A percentile compares a stretch with the other conserved stretches of the same genome.
Conservation (phyloP, 2,329 filamentous ascomycete genomes). For the Penicillium palitans region DNA sequence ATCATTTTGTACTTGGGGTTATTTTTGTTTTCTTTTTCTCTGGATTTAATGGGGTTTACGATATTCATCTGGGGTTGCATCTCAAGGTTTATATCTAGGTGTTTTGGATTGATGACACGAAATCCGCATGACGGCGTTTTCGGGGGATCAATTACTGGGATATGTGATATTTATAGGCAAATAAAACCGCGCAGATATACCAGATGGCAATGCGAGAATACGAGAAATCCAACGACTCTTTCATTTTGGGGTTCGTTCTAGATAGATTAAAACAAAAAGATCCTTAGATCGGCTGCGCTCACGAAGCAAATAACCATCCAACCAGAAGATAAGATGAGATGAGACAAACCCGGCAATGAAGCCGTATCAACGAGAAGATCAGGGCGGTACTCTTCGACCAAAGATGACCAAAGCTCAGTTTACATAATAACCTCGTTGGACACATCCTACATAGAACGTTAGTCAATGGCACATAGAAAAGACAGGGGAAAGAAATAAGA, state of each 20-base stretch:
- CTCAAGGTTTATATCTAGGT: neutral
- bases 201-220: neutral
- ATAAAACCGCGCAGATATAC: neutral
- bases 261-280: conserved; percentile 12
- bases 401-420: conserved; percentile 27
- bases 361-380: conserved; percentile 23
- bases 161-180: neutral
- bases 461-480: conserved; percentile 4
- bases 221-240: conserved; percentile 8
- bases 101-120: neutral
- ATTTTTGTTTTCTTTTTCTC: neutral
- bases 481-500: conserved; percentile 24
- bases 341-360: conserved; percentile 5
- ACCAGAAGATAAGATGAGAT: conserved; percentile 15
- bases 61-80: neutral
- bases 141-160: conserved; percentile 3
- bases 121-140: conserved; percentile 6
- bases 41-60: neutral
- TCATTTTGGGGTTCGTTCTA: conserved; percentile 16
- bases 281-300: conserved; percentile 13
- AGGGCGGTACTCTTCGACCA: conserved; percentile 18
- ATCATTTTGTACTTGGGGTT: neutral
- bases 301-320: conserved; percentile 22
- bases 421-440: conserved; percentile 81
- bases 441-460: conserved; percentile 33